phyloP scores from a whole-genome alignment of 306 rosid species.

The Herpetospermum pedunculosum region DNA sequence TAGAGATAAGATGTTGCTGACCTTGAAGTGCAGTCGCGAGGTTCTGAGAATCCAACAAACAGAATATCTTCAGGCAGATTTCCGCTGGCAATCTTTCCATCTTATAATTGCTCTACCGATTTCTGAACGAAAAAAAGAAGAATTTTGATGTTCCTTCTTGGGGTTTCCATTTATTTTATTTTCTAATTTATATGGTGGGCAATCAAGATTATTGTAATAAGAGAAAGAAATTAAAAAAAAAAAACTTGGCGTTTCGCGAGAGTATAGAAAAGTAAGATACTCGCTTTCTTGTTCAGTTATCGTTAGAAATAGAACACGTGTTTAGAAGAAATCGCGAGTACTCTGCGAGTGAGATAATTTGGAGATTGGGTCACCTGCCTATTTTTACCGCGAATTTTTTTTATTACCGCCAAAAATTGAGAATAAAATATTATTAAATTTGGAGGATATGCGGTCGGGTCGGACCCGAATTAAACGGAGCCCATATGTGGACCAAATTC shows the following conservation, averaged over 20 bases:
- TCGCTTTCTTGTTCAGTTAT: background rate
- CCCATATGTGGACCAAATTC: too few relatives aligned
- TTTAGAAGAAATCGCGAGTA: background rate
- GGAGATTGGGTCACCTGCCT: background rate
- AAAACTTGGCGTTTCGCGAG: background rate
- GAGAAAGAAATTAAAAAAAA: too few relatives aligned
- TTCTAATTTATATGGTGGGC: background rate
- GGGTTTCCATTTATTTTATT: background rate
- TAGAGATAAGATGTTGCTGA: slow-evolving; percentile 5
- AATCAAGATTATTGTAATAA: background rate
- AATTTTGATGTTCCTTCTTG: background rate
- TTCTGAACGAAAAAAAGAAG: background rate
- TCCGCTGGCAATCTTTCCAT: slow-evolving; percentile 58
- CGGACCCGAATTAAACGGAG: too few relatives aligned
- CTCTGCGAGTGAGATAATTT: background rate
- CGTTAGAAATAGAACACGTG: background rate
- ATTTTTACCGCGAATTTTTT: background rate
- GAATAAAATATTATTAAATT: background rate
- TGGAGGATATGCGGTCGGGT: too few relatives aligned
- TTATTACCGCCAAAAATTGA: background rate
- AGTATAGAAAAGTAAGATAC: background rate
- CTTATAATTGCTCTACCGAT: too few relatives aligned
- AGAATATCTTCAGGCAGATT: slow-evolving; percentile 38
- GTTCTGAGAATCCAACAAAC: slow-evolving; percentile 42
- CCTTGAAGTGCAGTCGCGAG: slow-evolving; percentile 55